A percentile compares a stretch with the other conserved stretches of the same genome.
Evolutionary conservation across 2,329 filamentous ascomycete species (phyloP).

Genomic region (Phyllosticta citrichinensis): DNA sequence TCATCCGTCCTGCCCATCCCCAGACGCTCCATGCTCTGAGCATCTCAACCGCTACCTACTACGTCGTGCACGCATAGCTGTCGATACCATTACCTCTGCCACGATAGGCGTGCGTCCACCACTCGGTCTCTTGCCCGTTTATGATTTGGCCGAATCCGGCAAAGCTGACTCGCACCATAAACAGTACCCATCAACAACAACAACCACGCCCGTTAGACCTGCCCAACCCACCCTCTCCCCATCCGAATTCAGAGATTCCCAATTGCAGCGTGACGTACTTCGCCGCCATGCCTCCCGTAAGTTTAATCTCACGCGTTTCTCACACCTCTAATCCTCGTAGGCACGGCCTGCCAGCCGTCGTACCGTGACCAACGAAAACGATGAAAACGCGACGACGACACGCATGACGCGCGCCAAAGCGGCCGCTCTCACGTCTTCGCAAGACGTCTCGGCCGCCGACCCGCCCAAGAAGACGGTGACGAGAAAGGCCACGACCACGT

Average conservation of each 20-base stretch:
- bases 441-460: slow-evolving; percentile 44
- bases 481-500: slow-evolving; percentile 34
- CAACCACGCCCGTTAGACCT: slow-evolving; percentile 5
- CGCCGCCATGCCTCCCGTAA: slow-evolving; percentile 48
- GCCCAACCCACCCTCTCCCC: not conserved
- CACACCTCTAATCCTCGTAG: slow-evolving; percentile 39
- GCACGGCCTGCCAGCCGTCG: slow-evolving; percentile 63
- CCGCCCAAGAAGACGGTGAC: slow-evolving; percentile 40
- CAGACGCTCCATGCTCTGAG: slow-evolving; percentile 7
- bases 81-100: slow-evolving; percentile 21
- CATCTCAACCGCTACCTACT: slow-evolving; percentile 7
- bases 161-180: slow-evolving; percentile 4
- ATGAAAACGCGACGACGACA: slow-evolving; percentile 71
- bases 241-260: slow-evolving; percentile 8
- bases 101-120: slow-evolving; percentile 28
- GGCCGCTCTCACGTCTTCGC: slow-evolving; percentile 50
- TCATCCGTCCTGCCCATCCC: not conserved
- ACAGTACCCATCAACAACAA: slow-evolving; percentile 10
- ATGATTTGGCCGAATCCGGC: slow-evolving; percentile 5
- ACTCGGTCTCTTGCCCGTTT: not conserved
- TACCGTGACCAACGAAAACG: slow-evolving; percentile 81
- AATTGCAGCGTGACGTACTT: slow-evolving; percentile 19
- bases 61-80: slow-evolving; percentile 16
- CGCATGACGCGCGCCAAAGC: slow-evolving; percentile 91
- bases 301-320: slow-evolving; percentile 20